Base-by-base conservation (phyloP, 495 filamentous ascomycete species). In the Bacidia gigantensis region DNA sequence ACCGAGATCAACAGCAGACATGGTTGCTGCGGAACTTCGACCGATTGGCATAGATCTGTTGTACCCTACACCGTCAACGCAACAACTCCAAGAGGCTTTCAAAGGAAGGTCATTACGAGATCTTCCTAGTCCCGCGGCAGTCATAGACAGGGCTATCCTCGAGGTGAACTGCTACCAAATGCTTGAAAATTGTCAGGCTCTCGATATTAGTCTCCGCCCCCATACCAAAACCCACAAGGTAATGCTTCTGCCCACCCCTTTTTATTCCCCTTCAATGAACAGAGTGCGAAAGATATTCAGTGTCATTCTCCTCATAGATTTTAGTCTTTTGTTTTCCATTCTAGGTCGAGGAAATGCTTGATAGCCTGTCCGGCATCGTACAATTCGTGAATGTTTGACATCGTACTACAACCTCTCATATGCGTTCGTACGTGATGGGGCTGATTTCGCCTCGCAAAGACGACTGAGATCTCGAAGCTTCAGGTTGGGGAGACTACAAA, bases 211-310 rank as follows among this genome's bases (percentile, higher is more conserved):
- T 22, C 93, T 89, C 69, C 69, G 88, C 50, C 80, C 84, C 3
- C 88, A 95, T 65, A 79, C 92, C 50, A 94, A 94, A 60, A 86
- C 86, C 21, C 88, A 94, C 62, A 95, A 94, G 67, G 86, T 83
- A 62, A 45, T 60, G 39, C 3, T 49, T 46, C 43, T 11, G n/a
- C 12, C 20, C 7, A n/a, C n/a, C n/a, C n/a, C n/a, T n/a, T n/a
- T n/a, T n/a, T n/a, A n/a, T n/a, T n/a, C n/a, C n/a, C n/a, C n/a
- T n/a, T n/a, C n/a, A n/a, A n/a, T n/a, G n/a, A n/a, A n/a, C n/a
- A n/a, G n/a, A n/a, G n/a, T n/a, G n/a, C n/a, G n/a, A n/a, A n/a
- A n/a, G n/a, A n/a, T n/a, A n/a, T n/a, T n/a, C n/a, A n/a, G n/a
- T n/a, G n/a, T n/a, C n/a, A n/a, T n/a, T n/a, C n/a, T n/a, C n/a